Base-by-base conservation (phyloP, 129 eudicot genomes). In the Helichrysum umbraculigerum region DNA sequence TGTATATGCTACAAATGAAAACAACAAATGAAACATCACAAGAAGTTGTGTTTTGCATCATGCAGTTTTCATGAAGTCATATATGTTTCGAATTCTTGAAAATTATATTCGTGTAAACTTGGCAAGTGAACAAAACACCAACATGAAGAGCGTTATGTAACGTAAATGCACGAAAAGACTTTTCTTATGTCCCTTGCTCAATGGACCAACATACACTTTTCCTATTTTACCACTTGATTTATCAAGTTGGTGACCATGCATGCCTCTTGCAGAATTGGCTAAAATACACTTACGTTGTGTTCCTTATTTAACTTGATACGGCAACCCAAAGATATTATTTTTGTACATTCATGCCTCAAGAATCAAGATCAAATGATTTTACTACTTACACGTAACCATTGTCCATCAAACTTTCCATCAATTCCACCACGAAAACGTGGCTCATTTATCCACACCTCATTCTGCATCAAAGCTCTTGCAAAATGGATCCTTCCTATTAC, bases 401-500 rank as follows among this genome's bases (percentile, higher is more conserved):
- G 79, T 95, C 62, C 96, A 95, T 74, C 99, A 95, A 62, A 95
- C 97, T 4, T 91, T 84, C 86, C 84, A 86, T 78, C 99, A 95
- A 78, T 95, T 89, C 75, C 99, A 95, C 80, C 99, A 95, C 19
- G 97, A 95, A 76, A 76, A 74, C 5, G 92, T 89, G 29, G 80
- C 97, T 7, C 92, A 90, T 64, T 52, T 95, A 29, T 89, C 91
- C 44, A 86, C 97, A 25, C 88, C 93, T n/a, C 79, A 87, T 91
- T 89, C 73, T 95, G 97, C 75, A 91, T 96, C 89, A 95, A 95
- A 85, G 96, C 92, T 71, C 85, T 95, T 19, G 94, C 99, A 47
- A 95, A 91, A 81, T 89, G 99, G 97, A 86, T 82, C 15, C 86
- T 95, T 65, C 99, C 99, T 20, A 82, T 91, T 51, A 75, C 87